Conservation (phyloP, 176 grass and related monocot genomes). For the Alopecurus myosuroides region DNA sequence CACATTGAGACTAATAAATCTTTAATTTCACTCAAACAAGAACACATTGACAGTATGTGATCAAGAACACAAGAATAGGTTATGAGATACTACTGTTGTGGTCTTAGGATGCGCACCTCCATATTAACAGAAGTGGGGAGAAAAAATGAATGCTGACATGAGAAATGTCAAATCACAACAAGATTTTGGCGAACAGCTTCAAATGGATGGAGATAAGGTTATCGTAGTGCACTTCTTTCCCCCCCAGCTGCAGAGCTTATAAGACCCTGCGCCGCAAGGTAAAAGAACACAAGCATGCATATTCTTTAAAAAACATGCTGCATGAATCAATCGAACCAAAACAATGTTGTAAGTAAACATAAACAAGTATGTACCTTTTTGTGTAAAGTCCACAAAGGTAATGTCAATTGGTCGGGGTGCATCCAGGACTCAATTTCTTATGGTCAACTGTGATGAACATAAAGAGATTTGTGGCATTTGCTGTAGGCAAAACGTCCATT, state of each 20-base stretch:
- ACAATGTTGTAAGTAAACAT: not conserved
- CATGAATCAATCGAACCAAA: not conserved
- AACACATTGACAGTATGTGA: not conserved
- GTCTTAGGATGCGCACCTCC: not conserved
- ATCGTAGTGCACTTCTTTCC: constrained; percentile 54
- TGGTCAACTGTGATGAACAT: constrained; percentile 47
- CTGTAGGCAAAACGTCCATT: constrained; percentile 21
- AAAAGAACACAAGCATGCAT: constrained; percentile 29
- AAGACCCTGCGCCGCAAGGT: constrained; percentile 63
- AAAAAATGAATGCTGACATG: constrained; percentile 46
- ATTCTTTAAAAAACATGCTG: not conserved
- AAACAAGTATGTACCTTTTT: constrained; percentile 13
- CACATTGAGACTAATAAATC: not conserved
- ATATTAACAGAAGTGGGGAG: constrained; percentile 27
- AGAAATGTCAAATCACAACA: constrained; percentile 50
- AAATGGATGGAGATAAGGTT: constrained; percentile 48
- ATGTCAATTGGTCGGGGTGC: constrained; percentile 45
- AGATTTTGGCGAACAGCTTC: constrained; percentile 38
- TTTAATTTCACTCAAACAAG: constrained; percentile 6
- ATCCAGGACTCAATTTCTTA: constrained; percentile 56
- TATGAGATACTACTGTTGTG: not conserved
- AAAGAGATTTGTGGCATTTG: constrained; percentile 21
- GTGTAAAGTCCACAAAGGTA: constrained; percentile 40
- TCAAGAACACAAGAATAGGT: constrained; percentile 9
- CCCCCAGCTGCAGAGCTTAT: constrained; percentile 57